phyloP scores from a whole-genome alignment of 495 filamentous ascomycete species.

The Podospora bellae-mahoneyi region DNA sequence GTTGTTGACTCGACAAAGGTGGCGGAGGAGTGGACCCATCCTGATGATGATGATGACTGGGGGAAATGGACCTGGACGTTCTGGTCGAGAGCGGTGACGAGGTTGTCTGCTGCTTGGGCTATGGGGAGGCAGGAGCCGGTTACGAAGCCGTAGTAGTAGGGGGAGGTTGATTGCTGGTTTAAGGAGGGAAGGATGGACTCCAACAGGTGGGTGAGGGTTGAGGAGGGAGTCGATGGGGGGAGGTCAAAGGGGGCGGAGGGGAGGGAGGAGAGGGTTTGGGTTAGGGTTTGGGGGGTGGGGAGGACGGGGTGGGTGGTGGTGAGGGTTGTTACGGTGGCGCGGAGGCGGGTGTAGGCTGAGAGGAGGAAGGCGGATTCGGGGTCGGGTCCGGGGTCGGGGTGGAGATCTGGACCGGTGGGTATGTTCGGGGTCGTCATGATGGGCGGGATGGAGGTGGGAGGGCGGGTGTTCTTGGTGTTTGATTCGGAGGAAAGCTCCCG shows the following conservation, averaged over 20 bases:
- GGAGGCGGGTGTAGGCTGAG: conserved; percentile 20
- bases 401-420: not conserved
- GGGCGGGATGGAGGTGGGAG: not conserved
- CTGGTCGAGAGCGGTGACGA: conserved; percentile 75
- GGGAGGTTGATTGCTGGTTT: conserved; percentile 57
- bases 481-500: not conserved
- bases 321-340: conserved; percentile 7
- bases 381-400: not conserved
- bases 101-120: conserved; percentile 78
- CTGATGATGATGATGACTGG: conserved; percentile 2
- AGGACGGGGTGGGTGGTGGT: conserved; percentile 9
- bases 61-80: conserved; percentile 85
- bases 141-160: conserved; percentile 82
- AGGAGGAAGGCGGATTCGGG: conserved; percentile 20
- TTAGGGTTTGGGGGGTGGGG: conserved; percentile 17
- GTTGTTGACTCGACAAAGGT: conserved; percentile 73
- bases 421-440: not conserved
- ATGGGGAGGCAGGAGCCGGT: conserved; percentile 77
- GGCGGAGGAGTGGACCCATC: conserved; percentile 58
- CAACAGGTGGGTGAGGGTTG: conserved; percentile 45
- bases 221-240: conserved; percentile 22
- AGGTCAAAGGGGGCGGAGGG: conserved; percentile 24
- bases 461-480: no score
- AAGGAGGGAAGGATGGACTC: conserved; percentile 63
- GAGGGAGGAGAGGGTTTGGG: conserved; percentile 29